Base-by-base conservation (phyloP, 2,329 filamentous ascomycete species). In the Clathrospora elynae region DNA sequence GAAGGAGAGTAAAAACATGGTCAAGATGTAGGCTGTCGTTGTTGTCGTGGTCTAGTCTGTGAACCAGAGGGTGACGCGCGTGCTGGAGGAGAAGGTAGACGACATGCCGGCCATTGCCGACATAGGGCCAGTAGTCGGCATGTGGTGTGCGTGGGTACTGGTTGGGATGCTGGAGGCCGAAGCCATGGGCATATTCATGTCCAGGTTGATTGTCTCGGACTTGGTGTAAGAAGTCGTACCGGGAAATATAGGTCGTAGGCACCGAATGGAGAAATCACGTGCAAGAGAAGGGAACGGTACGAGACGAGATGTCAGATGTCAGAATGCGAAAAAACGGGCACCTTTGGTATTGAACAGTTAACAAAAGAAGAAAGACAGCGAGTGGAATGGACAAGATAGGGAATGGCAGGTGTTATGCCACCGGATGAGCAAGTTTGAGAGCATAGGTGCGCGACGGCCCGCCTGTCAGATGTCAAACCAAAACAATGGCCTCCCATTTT, bases 51-150 rank as follows among this genome's bases (percentile, higher is more conserved):
- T 63, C 62, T 61, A 67, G 17, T 49, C 35, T 3, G 53, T 51
- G 40, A 67, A 60, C 45, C 58, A 63, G 13, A 66, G 54, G 1
- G 64, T 66, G 13, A 66, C 54, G n/a, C 37, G 41, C 2, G 60
- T 66, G 33, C 52, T 50, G 14, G 57, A 43, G 0, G 57, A 61
- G 30, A 66, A 66, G 11, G 61, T 61, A 12, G 49, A 57, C 5
- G 61, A 44, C 64, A 66, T 67, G 28, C 42, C 47, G 2, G 53
- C 23, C 52, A 57, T 60, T 8, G 41, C 22, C 28, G 24, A 9
- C 28, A 41, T 47, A 2, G 42, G 24, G 10, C 14, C 17, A 10
- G 29, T 16, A 20, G 35, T 37, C 7, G 38, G 24, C 33, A 38
- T 30, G n/a, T 25, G 14, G 11, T 33, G 24, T 12, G 22, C 10